phyloP scores from a whole-genome alignment of 2,329 filamentous ascomycete genomes.

The Colletotrichum karsti region DNA sequence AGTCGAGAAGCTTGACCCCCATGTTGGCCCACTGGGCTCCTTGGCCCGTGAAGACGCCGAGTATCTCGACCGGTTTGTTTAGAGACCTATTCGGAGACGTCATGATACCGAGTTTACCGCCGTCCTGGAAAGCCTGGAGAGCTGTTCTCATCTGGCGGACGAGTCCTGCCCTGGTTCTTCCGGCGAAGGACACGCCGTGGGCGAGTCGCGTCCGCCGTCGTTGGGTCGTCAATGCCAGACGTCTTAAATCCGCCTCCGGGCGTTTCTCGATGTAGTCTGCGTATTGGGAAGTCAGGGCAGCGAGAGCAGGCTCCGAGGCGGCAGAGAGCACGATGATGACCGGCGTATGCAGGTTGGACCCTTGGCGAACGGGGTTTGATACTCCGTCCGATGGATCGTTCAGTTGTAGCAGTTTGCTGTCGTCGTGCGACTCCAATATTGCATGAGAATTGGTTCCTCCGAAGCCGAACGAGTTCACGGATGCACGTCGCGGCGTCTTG shows the following conservation, averaged over 20 bases:
- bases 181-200: constrained; percentile 25
- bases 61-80: background rate
- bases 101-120: constrained; percentile 27
- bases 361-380: background rate
- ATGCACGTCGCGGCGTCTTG: background rate
- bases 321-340: background rate
- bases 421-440: constrained; percentile 37
- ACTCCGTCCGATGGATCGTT: too few species aligned
- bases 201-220: constrained; percentile 10
- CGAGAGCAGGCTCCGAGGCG: background rate
- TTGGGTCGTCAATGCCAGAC: constrained; percentile 32
- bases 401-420: background rate
- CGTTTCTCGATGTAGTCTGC: background rate
- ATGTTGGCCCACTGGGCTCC: constrained; percentile 35
- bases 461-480: constrained; percentile 49
- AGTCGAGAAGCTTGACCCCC: constrained; percentile 29
- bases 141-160: constrained; percentile 5
- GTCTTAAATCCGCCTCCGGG: background rate
- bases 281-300: background rate
- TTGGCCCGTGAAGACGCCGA: constrained; percentile 35
- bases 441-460: constrained; percentile 55
- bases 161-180: constrained; percentile 23
- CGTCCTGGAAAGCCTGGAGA: constrained; percentile 16
- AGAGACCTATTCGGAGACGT: background rate
- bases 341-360: too few species aligned